Evolutionary conservation across 306 rosid species (phyloP), one percentile per base, ranked within the genome.

Genomic region (Vicia villosa): DNA sequence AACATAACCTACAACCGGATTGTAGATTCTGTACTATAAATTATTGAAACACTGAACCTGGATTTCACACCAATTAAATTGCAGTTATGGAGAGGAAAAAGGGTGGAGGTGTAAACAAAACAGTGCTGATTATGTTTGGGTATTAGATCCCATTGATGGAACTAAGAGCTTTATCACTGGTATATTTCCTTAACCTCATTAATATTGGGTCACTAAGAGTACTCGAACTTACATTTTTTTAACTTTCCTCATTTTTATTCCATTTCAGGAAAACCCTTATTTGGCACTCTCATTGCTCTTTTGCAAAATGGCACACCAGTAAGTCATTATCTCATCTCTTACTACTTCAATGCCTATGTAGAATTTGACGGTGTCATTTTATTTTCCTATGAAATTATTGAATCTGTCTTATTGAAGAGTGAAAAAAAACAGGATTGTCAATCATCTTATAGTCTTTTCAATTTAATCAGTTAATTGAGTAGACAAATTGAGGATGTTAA

Each of bases 161-260:
- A 94, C 97, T 57, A 94, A 88, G 80, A 94, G 98, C 68, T 94
- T 90, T 46, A 88, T 94, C 36, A 94, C 97, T 60, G 97, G 98
- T 94, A 86, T 63, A 62, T 26, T 68, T 55, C 63, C 59, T 74
- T 63, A 13, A 28, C 22, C 16, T 50, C 63, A 7, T 49, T 28
- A 1, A 26, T 37, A 2, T 51, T 24, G 14, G 10, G 11, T 37
- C 38, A 52, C 15, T 20, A 10, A 28, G 34, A 74, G 56, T 69
- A 58, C 22, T 10, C 16, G 24, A 47, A 42, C 7, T 71, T 69
- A 28, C 51, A 50, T 40, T 47, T 69, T 56, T 69, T 45, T 50
- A 0, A 28, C 6, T 67, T 21, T 72, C 65, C 68, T 55, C 59
- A 5, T 32, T 45, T 51, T 75, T 68, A 59, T 1, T 74, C 66